Conservation (phyloP, 2,329 filamentous ascomycete species). For the Fonsecaea nubica region DNA sequence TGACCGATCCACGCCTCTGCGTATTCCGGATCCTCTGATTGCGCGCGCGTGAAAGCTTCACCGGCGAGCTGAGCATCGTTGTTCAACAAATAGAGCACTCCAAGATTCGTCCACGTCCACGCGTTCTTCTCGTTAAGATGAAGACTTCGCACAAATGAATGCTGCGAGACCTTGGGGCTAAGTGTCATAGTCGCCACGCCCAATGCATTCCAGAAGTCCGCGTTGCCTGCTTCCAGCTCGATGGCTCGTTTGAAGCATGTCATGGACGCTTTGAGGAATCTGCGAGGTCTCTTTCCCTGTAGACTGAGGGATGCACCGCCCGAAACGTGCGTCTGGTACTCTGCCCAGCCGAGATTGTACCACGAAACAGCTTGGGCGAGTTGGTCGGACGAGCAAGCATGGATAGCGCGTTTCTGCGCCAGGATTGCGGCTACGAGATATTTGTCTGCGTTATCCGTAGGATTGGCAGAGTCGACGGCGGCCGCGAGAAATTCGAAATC, state of each 20-base stretch:
- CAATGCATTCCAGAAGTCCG: slow-evolving; percentile 96
- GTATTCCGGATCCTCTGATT: slow-evolving; percentile 93
- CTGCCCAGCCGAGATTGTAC: slow-evolving; percentile 96
- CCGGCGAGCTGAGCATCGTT: slow-evolving; percentile 87
- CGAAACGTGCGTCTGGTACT: slow-evolving; percentile 75
- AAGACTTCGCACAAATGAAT: slow-evolving; percentile 90
- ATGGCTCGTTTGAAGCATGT: slow-evolving; percentile 94
- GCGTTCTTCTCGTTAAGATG: slow-evolving; percentile 88
- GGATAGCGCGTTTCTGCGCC: slow-evolving; percentile 84
- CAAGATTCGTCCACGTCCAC: slow-evolving; percentile 88
- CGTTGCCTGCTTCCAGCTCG: slow-evolving; percentile 89
- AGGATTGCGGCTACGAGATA: slow-evolving; percentile 77
- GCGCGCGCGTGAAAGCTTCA: slow-evolving; percentile 84
- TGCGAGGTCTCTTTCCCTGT: slow-evolving; percentile 61
- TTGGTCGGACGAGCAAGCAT: slow-evolving; percentile 72
- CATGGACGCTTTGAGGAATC: slow-evolving; percentile 80
- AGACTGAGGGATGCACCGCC: slow-evolving; percentile 45
- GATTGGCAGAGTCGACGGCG: slow-evolving; percentile 38
- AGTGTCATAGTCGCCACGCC: slow-evolving; percentile 87
- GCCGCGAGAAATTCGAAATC: slow-evolving; percentile 40
- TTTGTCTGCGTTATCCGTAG: slow-evolving; percentile 52
- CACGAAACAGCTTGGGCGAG: slow-evolving; percentile 95
- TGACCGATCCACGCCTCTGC: slow-evolving; percentile 94
- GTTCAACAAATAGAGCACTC: slow-evolving; percentile 81
- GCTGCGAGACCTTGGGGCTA: slow-evolving; percentile 87